Percentiles rank a stretch among this genome's conserved stretches.
Conservation (phyloP, 441 rosid species). For the Aquilaria agallochum region DNA sequence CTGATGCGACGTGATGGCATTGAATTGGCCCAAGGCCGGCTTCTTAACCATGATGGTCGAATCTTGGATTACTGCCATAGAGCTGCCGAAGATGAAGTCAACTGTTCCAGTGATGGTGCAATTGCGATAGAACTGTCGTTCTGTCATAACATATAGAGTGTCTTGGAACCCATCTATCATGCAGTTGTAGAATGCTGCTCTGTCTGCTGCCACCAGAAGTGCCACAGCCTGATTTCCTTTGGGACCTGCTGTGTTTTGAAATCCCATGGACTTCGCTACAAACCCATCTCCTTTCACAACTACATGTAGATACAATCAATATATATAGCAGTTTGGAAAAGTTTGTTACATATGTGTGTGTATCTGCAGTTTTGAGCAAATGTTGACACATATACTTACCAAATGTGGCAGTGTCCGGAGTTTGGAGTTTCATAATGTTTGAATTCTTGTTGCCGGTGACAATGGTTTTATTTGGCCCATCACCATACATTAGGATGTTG, state of each 20-base stretch:
- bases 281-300: conserved; percentile 34
- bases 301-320: not conserved
- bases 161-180: conserved; percentile 38
- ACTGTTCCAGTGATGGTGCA: conserved; percentile 35
- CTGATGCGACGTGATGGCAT: conserved; percentile 28
- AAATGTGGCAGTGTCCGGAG: conserved; percentile 18
- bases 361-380: too few relatives aligned
- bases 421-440: not conserved
- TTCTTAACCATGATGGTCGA: conserved; percentile 24
- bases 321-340: not conserved
- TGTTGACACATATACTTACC: conserved; percentile 5
- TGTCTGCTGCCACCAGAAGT: conserved; percentile 23
- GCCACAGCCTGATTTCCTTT: conserved; percentile 36
- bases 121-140: conserved; percentile 32
- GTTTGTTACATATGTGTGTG: too few relatives aligned
- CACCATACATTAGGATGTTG: conserved; percentile 27
- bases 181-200: conserved; percentile 25
- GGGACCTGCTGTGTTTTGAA: conserved; percentile 33
- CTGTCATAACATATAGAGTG: conserved; percentile 28
- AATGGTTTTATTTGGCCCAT: conserved; percentile 18
- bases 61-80: conserved; percentile 28
- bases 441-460: conserved; percentile 23
- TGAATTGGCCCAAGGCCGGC: conserved; percentile 12
- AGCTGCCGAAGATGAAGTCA: conserved; percentile 44
- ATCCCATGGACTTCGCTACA: conserved; percentile 26